Percentiles rank a stretch among this genome's conserved stretches.
phyloP scores from a whole-genome alignment of 768 basidiomycete genomes.

The Leccinum arenicola region DNA sequence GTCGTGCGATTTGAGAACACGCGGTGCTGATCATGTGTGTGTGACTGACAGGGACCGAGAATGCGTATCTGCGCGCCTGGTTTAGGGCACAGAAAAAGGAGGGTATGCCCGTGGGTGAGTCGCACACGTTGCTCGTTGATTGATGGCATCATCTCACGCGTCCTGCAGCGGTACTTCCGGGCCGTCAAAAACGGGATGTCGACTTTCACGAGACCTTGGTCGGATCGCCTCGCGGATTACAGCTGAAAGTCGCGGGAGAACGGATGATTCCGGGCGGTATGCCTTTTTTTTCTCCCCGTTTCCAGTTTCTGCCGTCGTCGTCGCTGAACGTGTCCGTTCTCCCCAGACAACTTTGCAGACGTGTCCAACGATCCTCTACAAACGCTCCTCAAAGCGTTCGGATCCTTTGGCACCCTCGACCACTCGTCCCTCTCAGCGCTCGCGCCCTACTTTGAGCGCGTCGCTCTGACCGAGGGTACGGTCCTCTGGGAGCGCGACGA shows the following conservation, averaged over 20 bases:
- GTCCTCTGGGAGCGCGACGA: slow-evolving; percentile 81
- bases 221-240: slow-evolving; percentile 65
- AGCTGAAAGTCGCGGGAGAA: slow-evolving; percentile 69
- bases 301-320: not conserved
- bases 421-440: slow-evolving; percentile 60
- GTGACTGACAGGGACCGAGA: slow-evolving; percentile 74
- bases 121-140: not conserved
- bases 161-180: slow-evolving; percentile 41
- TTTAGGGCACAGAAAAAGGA: slow-evolving; percentile 65
- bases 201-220: slow-evolving; percentile 40
- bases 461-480: slow-evolving; percentile 52
- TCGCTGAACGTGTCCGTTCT: not conserved
- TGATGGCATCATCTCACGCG: not conserved
- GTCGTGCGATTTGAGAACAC: not conserved
- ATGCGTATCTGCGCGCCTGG: slow-evolving; percentile 84
- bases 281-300: not conserved
- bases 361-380: slow-evolving; percentile 59
- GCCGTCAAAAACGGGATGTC: slow-evolving; percentile 50
- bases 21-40: slow-evolving; percentile 4
- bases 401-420: slow-evolving; percentile 62
- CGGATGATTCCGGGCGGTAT: slow-evolving; percentile 64
- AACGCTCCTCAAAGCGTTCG: slow-evolving; percentile 78
- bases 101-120: slow-evolving; percentile 43
- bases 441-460: slow-evolving; percentile 65
- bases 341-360: slow-evolving; percentile 27